A percentile compares a stretch with the other conserved stretches of the same genome.
Evolutionary conservation across 2,329 filamentous ascomycete genomes (phyloP).

Genomic region (Microsporum canis): DNA sequence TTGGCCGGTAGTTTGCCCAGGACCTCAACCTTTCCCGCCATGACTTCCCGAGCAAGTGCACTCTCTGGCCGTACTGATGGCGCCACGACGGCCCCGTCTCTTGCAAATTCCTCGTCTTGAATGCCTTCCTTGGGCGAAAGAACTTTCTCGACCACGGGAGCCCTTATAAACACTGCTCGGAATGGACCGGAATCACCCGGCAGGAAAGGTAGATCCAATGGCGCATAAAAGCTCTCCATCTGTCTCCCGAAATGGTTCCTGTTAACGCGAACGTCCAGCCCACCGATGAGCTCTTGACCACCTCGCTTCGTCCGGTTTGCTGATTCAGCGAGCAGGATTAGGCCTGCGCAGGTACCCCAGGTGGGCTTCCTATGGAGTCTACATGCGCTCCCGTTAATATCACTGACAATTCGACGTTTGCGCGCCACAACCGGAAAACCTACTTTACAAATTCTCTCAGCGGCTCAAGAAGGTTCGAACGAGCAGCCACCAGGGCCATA

Average conservation of each 20-base stretch:
- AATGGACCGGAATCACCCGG: slow-evolving; percentile 43
- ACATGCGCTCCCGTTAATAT: slow-evolving; percentile 12
- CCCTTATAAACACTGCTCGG: slow-evolving; percentile 81
- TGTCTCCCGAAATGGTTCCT: slow-evolving; percentile 93
- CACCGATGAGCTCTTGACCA: slow-evolving; percentile 86
- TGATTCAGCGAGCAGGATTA: slow-evolving; percentile 79
- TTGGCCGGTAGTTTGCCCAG: slow-evolving; percentile 46
- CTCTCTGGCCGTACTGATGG: slow-evolving; percentile 42
- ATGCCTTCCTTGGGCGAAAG: slow-evolving; percentile 43
- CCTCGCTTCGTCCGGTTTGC: slow-evolving; percentile 82
- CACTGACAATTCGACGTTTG: slow-evolving; percentile 1
- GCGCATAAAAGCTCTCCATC: slow-evolving; percentile 76
- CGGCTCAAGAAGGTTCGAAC: slow-evolving; percentile 71
- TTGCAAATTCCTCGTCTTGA: slow-evolving; percentile 39
- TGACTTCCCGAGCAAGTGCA: slow-evolving; percentile 32
- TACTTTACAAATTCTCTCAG: slow-evolving; percentile 85
- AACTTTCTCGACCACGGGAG: slow-evolving; percentile 81
- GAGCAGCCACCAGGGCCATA: slow-evolving; percentile 74
- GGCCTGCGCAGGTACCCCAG: slow-evolving; percentile 92
- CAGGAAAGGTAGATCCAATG: slow-evolving; percentile 62
- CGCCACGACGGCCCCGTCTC: slow-evolving; percentile 45
- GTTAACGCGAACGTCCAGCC: slow-evolving; percentile 79
- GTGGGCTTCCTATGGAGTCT: slow-evolving; percentile 67
- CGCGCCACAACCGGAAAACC: slow-evolving; percentile 17
- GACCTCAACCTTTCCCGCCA: slow-evolving; percentile 45